These are phyloP conservation scores for Cordyceps fumosorosea DNA, from an alignment of 2,329 filamentous ascomycete species.

Conservation along the genomic window DNA sequence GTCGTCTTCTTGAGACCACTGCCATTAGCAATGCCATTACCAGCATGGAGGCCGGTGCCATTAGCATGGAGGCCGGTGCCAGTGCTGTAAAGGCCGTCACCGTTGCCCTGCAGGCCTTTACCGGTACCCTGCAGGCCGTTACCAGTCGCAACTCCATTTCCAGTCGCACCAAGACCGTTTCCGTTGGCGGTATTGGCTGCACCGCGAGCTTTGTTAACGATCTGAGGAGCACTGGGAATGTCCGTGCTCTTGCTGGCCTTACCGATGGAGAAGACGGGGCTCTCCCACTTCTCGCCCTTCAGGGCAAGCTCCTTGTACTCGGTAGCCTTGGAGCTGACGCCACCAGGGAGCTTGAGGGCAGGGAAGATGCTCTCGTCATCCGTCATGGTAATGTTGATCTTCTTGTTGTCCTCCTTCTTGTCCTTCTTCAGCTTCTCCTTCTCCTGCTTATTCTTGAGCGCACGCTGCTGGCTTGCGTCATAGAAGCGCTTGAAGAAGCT, in stretches of 20 bases:
- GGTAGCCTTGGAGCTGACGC: slow-evolving; percentile 87
- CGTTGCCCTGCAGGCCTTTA: slow-evolving; percentile 13
- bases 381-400: slow-evolving; percentile 46
- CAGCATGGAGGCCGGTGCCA: slow-evolving; percentile 9
- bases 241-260: slow-evolving; percentile 64
- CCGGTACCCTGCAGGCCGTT: slow-evolving; percentile 13
- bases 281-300: slow-evolving; percentile 92
- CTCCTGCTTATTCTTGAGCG: slow-evolving; percentile 70
- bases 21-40: slow-evolving; percentile 16
- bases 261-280: slow-evolving; percentile 85
- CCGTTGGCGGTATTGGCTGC: slow-evolving; percentile 14
- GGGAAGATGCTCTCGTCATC: slow-evolving; percentile 87
- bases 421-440: slow-evolving; percentile 49
- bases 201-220: slow-evolving; percentile 38
- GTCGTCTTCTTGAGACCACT: slow-evolving; percentile 1
- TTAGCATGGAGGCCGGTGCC: slow-evolving; percentile 8
- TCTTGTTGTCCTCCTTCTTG: slow-evolving; percentile 37
- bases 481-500: slow-evolving; percentile 87
- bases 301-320: slow-evolving; percentile 83
- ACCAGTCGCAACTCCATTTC: slow-evolving; percentile 14
- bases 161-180: slow-evolving; percentile 14
- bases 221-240: slow-evolving; percentile 55
- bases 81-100: slow-evolving; percentile 1
- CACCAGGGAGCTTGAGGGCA: slow-evolving; percentile 70
- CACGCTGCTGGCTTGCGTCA: slow-evolving; percentile 64